Evolutionary conservation across 2,329 filamentous ascomycete genomes (phyloP).

Genomic region (Akanthomyces dipterigenus): DNA sequence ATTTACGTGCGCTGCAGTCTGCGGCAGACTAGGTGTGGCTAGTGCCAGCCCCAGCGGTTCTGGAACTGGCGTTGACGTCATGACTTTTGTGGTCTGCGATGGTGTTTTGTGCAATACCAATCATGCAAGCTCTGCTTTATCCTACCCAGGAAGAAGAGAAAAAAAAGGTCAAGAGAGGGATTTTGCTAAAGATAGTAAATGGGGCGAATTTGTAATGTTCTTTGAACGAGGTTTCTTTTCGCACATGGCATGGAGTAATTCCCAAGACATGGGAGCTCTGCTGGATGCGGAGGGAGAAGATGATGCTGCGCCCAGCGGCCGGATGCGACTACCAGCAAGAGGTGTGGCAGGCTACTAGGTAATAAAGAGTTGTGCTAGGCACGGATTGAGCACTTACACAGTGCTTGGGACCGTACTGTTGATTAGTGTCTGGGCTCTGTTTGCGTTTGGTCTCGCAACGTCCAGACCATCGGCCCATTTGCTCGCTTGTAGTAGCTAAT

Average conservation of each 20-base stretch:
- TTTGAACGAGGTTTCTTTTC: no score
- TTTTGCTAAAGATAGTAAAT: no score
- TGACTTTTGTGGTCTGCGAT: not conserved
- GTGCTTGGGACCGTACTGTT: no score
- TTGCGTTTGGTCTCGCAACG: not conserved
- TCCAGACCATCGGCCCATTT: not conserved
- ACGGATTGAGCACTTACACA: no score
- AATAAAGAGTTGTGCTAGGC: no score
- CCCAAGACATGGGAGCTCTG: not conserved
- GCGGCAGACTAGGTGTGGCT: not conserved
- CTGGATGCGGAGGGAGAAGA: not conserved
- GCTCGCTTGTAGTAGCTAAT: constrained; percentile 2
- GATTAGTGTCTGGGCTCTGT: not conserved
- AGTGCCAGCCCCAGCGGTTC: not conserved
- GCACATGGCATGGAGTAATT: not conserved
- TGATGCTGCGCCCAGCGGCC: no score
- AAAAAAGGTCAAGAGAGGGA: not conserved
- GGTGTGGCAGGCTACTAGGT: no score
- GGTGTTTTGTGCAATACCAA: not conserved
- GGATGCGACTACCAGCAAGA: not conserved
- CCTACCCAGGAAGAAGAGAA: not conserved
- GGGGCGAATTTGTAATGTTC: no score
- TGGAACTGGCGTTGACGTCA: constrained; percentile 11
- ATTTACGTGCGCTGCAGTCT: not conserved
- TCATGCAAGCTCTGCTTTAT: not conserved